Conservation (phyloP, 1,284 basidiomycete genomes). For the Naganishia albida region DNA sequence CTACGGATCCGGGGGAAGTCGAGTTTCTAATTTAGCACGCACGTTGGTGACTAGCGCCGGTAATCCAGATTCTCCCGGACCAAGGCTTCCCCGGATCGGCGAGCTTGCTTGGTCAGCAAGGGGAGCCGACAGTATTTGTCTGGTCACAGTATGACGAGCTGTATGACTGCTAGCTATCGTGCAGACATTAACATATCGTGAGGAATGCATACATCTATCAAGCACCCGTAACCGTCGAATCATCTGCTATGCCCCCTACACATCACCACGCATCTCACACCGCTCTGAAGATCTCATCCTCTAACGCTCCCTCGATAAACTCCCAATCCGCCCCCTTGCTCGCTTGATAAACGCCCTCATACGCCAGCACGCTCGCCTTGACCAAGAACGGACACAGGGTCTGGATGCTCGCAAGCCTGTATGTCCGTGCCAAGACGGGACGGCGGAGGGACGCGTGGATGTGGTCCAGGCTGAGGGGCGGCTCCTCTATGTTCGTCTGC, state of each 20-base stretch:
- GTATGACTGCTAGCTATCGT: too few relatives aligned
- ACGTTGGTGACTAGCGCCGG: neutral
- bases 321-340: slow-evolving; percentile 71
- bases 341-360: slow-evolving; percentile 82
- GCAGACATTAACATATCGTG: too few relatives aligned
- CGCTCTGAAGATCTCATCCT: slow-evolving; percentile 73
- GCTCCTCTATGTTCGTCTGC: too few relatives aligned
- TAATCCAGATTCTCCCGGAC: neutral
- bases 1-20: neutral
- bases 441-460: slow-evolving; percentile 58
- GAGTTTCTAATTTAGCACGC: neutral
- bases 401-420: slow-evolving; percentile 72
- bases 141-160: too few relatives aligned
- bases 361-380: slow-evolving; percentile 79
- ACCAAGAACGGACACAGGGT: slow-evolving; percentile 86
- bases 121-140: too few relatives aligned
- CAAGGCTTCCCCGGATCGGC: too few relatives aligned
- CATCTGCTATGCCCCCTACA: too few relatives aligned
- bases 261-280: neutral
- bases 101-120: too few relatives aligned
- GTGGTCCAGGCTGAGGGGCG: slow-evolving; percentile 4
- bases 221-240: too few relatives aligned
- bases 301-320: slow-evolving; percentile 73
- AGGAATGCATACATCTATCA: too few relatives aligned
- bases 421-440: slow-evolving; percentile 68